Base-by-base conservation (phyloP, 2,329 filamentous ascomycete genomes). In the Cladosporium phlei region DNA sequence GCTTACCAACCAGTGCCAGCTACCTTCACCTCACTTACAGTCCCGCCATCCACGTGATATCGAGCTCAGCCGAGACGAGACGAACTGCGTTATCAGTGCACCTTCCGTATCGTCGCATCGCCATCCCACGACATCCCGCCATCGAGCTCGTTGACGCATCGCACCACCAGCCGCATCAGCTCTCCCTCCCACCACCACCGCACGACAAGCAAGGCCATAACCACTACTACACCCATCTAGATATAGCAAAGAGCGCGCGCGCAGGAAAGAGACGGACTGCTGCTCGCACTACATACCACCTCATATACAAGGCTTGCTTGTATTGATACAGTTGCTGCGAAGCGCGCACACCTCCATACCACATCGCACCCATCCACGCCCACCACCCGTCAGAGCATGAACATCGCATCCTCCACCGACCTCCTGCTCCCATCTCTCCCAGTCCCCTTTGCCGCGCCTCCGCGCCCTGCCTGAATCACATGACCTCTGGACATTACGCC, bases 401-500 rank as follows among this genome's bases (percentile, higher is more conserved):
- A n/a, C n/a, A n/a, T 49, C 59, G 59, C 55, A 58, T 55, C 58
- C 53, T 52, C 52, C 47, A 50, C 59, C 59, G 54, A 58, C 56
- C 56, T 55, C 53, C 51, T 46, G 48, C 58, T 59, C 65, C 62
- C 61, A 35, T 33, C 22, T 25, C 19, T 28, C n/a, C 14, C 28
- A n/a, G n/a, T n/a, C n/a, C 19, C 40, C 30, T 12, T 34, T 22
- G 38, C 22, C 32, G 55, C 55, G 55, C 55, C 46, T 28, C 48
- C 48, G 52, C 52, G 55, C 56, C 17, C 37, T 38, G 27, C 38
- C 38, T 52, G 38, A 64, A 58, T 75, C 48, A 74, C 67, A 79
- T 79, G 76, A 75, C 69, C 64, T 69, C 71, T 65, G 73, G 70
- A 47, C 35, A 47, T 21, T 33, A 68, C 75, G 77, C 65, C 71